Conservation (phyloP, 805 yeast species). For the Suhomyces sp. region DNA sequence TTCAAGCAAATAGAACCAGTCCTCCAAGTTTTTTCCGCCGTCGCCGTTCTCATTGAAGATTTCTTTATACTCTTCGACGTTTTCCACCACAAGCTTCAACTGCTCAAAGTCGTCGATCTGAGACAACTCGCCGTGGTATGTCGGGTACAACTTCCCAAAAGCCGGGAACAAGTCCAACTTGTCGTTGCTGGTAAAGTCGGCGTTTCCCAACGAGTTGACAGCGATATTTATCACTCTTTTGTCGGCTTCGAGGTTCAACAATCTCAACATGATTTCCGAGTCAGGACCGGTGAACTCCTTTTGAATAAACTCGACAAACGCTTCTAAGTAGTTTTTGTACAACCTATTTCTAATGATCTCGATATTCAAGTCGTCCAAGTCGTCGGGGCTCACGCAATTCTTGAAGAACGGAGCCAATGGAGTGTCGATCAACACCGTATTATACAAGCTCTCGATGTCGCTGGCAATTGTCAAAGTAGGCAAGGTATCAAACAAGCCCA, state of each 20-base stretch:
- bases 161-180: conserved; percentile 71
- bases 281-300: conserved; percentile 70
- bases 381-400: conserved; percentile 81
- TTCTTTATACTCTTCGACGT: conserved; percentile 62
- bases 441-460: conserved; percentile 88
- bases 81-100: conserved; percentile 61
- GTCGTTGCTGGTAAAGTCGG: conserved; percentile 74
- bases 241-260: conserved; percentile 91
- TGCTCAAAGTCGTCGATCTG: conserved; percentile 83
- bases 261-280: conserved; percentile 69
- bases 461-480: conserved; percentile 95
- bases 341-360: conserved; percentile 90
- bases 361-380: conserved; percentile 91
- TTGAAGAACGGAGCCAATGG: conserved; percentile 97
- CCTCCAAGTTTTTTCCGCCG: conserved; percentile 63
- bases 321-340: conserved; percentile 90
- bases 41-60: conserved; percentile 45
- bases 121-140: conserved; percentile 62
- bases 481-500: conserved; percentile 97
- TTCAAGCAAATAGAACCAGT: conserved; percentile 88
- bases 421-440: conserved; percentile 90
- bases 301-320: conserved; percentile 66
- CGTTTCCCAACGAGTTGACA: conserved; percentile 76
- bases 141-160: conserved; percentile 78
- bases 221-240: conserved; percentile 90